Evolutionary conservation across 331 rosid species (phyloP).

Genomic region (Acacia pycnantha): DNA sequence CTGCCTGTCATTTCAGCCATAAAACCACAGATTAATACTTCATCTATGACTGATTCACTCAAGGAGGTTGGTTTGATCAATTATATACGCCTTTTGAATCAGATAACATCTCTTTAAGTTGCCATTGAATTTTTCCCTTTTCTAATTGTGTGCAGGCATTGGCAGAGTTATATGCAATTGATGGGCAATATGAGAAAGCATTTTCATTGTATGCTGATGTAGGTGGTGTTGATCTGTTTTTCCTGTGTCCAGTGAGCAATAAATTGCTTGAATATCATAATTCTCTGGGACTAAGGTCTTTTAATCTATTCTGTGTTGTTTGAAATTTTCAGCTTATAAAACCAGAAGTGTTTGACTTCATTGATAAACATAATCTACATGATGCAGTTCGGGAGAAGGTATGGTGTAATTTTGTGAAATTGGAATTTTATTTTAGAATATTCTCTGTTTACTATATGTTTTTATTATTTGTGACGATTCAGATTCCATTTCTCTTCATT

Average conservation of each 20-base stretch:
- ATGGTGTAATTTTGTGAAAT: conserved; percentile 21
- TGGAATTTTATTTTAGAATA: conserved; percentile 12
- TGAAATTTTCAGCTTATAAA: conserved; percentile 64
- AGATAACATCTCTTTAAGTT: conserved; percentile 1
- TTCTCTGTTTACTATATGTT: conserved; percentile 10
- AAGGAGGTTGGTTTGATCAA: conserved; percentile 61
- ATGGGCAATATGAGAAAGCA: conserved; percentile 82
- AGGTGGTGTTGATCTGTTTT: conserved; percentile 42
- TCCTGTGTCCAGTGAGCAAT: conserved; percentile 4
- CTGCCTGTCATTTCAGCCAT: conserved; percentile 79
- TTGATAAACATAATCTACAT: conserved; percentile 70
- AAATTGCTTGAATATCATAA: not conserved
- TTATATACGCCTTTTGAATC: conserved; percentile 10
- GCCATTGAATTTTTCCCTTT: not conserved
- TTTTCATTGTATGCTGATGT: conserved; percentile 87
- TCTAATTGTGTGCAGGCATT: conserved; percentile 53
- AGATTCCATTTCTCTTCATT: conserved; percentile 11
- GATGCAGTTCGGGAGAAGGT: conserved; percentile 82
- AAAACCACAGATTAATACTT: conserved; percentile 78
- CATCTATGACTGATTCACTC: conserved; percentile 79
- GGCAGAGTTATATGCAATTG: conserved; percentile 74
- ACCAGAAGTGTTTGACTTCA: conserved; percentile 83
- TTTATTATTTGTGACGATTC: not conserved
- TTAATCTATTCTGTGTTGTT: not conserved
- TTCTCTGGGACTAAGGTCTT: not conserved